These are phyloP conservation scores for Penicillium sp. DNA, from an alignment of 2,329 filamentous ascomycete species.

Conservation along the genomic window DNA sequence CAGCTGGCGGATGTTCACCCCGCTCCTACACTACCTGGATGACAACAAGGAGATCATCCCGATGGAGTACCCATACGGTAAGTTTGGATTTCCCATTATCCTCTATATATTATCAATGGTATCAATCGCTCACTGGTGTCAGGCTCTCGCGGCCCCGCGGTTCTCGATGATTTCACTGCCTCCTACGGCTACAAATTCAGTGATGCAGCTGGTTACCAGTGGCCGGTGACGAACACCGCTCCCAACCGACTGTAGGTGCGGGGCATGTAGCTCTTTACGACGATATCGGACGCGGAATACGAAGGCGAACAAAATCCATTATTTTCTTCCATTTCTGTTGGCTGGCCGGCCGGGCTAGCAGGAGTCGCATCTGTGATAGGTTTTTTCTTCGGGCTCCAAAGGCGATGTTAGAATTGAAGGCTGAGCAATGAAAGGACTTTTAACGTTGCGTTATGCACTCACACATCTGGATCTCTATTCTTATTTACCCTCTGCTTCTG, in stretches of 20 bases:
- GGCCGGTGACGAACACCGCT: constrained; percentile 70
- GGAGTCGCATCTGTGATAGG: constrained; percentile 11
- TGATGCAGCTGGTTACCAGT: constrained; percentile 92
- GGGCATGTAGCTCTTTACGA: constrained; percentile 22
- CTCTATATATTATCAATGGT: neutral
- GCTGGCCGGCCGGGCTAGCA: constrained; percentile 9
- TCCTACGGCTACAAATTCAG: constrained; percentile 99
- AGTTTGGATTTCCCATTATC: constrained; percentile 39
- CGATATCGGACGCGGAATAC: constrained; percentile 24
- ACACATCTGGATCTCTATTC: constrained; percentile 5
- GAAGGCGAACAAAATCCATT: constrained; percentile 26
- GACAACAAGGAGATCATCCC: constrained; percentile 99
- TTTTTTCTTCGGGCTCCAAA: constrained; percentile 3
- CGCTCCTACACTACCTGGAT: constrained; percentile 94
- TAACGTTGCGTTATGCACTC: constrained; percentile 9
- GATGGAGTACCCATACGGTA: constrained; percentile 99
- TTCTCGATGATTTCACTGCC: constrained; percentile 95
- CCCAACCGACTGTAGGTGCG: constrained; percentile 73
- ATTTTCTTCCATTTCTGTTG: constrained; percentile 17
- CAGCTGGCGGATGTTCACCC: constrained; percentile 97
- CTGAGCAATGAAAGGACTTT: constrained; percentile 13
- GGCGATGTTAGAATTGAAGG: constrained; percentile 11
- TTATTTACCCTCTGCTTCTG: constrained; percentile 3
- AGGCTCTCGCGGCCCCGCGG: constrained; percentile 95
- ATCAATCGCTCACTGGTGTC: constrained; percentile 1